These are phyloP conservation scores for Rosa persica DNA, from an alignment of 306 rosid genomes.

Conservation along the genomic window DNA sequence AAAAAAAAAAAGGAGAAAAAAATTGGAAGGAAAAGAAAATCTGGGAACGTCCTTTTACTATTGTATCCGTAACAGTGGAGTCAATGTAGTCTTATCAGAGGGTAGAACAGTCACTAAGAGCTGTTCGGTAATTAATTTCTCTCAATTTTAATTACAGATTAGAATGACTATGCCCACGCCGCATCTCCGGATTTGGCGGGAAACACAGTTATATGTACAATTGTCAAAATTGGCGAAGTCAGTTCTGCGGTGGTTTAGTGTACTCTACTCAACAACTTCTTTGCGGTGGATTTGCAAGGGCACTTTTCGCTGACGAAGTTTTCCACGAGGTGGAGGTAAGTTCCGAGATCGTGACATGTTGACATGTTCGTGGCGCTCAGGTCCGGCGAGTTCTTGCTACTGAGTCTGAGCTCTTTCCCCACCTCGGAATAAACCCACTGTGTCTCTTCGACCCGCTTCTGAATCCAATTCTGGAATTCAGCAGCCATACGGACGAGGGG, in stretches of 20 bases:
- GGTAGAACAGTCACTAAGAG: neutral
- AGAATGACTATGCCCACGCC: neutral
- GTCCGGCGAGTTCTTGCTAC: conserved; percentile 65
- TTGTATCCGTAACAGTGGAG: neutral
- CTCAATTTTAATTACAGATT: conserved; percentile 1
- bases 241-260: neutral
- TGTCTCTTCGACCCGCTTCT: conserved; percentile 46
- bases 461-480: conserved; percentile 44
- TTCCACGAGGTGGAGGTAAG: conserved; percentile 66
- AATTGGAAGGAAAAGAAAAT: too few species aligned
- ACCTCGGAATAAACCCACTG: conserved; percentile 71
- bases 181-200: conserved; percentile 1
- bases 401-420: conserved; percentile 62
- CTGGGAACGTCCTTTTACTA: neutral
- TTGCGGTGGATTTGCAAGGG: conserved; percentile 55
- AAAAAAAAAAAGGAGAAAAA: too few species aligned
- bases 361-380: conserved; percentile 42
- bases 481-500: conserved; percentile 13
- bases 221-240: neutral
- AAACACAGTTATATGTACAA: neutral
- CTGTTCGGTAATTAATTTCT: neutral
- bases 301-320: conserved; percentile 61
- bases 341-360: conserved; percentile 71
- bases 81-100: neutral
- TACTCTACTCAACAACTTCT: conserved; percentile 27